Evolutionary conservation across 2,329 filamentous ascomycete genomes (phyloP).

Genomic region (Waltergamsia citrina): DNA sequence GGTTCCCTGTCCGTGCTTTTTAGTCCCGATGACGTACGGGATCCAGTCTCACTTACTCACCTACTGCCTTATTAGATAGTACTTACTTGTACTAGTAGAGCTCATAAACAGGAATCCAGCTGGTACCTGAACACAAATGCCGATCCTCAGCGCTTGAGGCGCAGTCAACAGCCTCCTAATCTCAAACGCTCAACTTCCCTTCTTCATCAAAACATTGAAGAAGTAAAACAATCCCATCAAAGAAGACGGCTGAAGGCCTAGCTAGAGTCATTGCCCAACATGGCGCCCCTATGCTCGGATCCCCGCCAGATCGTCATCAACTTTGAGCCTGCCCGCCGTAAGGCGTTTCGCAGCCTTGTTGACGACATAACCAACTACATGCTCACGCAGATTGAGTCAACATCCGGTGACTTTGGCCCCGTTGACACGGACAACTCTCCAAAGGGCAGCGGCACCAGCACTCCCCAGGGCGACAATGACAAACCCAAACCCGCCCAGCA

Average conservation of each 20-base stretch:
- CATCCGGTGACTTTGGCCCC: slow-evolving; percentile 16
- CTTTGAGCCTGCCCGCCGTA: slow-evolving; percentile 41
- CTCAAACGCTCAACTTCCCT: too few relatives aligned
- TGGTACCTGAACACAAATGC: too few relatives aligned
- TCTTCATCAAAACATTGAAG: not conserved
- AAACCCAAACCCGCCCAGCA: slow-evolving; percentile 7
- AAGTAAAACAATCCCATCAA: not conserved
- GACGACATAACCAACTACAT: slow-evolving; percentile 44
- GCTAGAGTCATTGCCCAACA: slow-evolving; percentile 17
- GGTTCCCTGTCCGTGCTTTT: too few relatives aligned
- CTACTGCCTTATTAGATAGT: too few relatives aligned
- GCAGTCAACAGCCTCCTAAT: too few relatives aligned
- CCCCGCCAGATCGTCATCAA: slow-evolving; percentile 46
- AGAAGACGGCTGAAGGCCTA: too few relatives aligned
- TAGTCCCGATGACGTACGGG: too few relatives aligned
- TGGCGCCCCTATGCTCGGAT: slow-evolving; percentile 45
- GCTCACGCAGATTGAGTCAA: slow-evolving; percentile 37
- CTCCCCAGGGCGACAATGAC: not conserved
- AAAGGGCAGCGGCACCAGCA: not conserved
- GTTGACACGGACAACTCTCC: slow-evolving; percentile 11
- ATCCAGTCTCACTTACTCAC: too few relatives aligned
- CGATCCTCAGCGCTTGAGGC: too few relatives aligned
- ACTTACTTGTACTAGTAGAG: too few relatives aligned
- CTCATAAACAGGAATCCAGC: too few relatives aligned
- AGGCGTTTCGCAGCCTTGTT: slow-evolving; percentile 39